phyloP scores from a whole-genome alignment of 345 rosid species.

The Laguncularia racemosa region DNA sequence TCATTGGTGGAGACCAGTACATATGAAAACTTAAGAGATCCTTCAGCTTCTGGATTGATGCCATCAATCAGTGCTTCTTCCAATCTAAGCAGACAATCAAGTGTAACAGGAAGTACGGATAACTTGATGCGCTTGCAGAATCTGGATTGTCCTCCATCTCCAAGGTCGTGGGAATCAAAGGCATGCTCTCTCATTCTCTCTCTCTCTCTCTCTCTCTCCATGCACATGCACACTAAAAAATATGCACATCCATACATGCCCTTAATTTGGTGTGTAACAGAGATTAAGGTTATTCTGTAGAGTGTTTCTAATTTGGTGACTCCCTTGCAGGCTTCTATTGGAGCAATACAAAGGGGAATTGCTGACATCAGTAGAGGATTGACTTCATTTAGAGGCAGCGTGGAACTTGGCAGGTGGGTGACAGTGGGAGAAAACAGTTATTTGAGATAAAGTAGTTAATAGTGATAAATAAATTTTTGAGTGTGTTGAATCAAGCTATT shows the following conservation, averaged over 20 bases:
- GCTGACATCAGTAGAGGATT: slow-evolving; percentile 47
- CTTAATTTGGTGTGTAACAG: too few relatives aligned
- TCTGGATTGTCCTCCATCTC: slow-evolving; percentile 37
- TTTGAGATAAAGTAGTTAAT: too few relatives aligned
- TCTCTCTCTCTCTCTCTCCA: not conserved
- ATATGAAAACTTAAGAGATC: slow-evolving; percentile 32
- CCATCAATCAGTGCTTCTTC: slow-evolving; percentile 31
- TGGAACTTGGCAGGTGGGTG: slow-evolving; percentile 66
- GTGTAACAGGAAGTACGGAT: slow-evolving; percentile 26
- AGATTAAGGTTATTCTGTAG: not conserved
- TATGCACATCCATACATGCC: too few relatives aligned
- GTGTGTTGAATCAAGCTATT: too few relatives aligned
- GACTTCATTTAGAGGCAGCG: slow-evolving; percentile 43
- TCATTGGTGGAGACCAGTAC: slow-evolving; percentile 46
- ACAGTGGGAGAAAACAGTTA: not conserved
- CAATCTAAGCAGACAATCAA: slow-evolving; percentile 23
- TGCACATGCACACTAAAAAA: not conserved
- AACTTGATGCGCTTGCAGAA: slow-evolving; percentile 38
- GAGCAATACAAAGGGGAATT: slow-evolving; percentile 36
- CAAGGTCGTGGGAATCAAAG: slow-evolving; percentile 56
- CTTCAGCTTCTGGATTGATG: slow-evolving; percentile 24
- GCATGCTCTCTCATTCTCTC: slow-evolving; percentile 19
- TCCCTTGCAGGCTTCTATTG: slow-evolving; percentile 32
- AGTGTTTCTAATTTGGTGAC: not conserved
- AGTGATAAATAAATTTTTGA: too few relatives aligned